Evolutionary conservation across 148 eudicot genomes (phyloP).

Genomic region (Arbutus unedo): DNA sequence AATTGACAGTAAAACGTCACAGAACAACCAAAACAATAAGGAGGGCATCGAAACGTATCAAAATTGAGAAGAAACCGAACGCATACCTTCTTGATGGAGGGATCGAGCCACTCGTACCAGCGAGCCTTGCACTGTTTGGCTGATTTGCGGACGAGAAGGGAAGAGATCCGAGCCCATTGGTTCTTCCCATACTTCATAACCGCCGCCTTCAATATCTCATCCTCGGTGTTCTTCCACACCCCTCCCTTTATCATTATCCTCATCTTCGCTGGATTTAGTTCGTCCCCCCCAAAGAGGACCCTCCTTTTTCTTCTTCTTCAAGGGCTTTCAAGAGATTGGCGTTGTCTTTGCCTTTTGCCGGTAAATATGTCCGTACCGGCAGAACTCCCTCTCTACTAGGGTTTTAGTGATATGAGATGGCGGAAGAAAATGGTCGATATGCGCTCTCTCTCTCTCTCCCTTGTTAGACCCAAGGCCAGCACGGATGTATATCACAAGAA

Average conservation of each 20-base stretch:
- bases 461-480: no score
- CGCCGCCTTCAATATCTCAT: constrained; percentile 90
- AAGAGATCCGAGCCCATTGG: constrained; percentile 96
- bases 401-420: no score
- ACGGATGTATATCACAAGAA: no score
- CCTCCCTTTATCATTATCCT: constrained; percentile 99
- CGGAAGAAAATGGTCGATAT: no score
- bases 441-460: no score
- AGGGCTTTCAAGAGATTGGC: not conserved
- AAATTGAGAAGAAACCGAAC: not conserved
- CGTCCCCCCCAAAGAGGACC: not conserved
- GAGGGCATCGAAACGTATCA: not conserved
- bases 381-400: not conserved
- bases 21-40: not conserved
- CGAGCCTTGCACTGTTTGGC: constrained; percentile 98
- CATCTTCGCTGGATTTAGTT: constrained; percentile 42
- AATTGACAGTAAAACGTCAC: not conserved
- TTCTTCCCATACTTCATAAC: constrained; percentile 98
- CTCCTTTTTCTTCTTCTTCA: not conserved
- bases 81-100: constrained; percentile 86
- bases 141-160: constrained; percentile 79
- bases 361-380: not conserved
- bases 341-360: not conserved
- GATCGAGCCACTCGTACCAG: constrained; percentile 99
- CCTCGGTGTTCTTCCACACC: constrained; percentile 99